A percentile compares a stretch with the other conserved stretches of the same genome.
phyloP scores from a whole-genome alignment of 2,329 filamentous ascomycete species.

The Calonectria honghensis region DNA sequence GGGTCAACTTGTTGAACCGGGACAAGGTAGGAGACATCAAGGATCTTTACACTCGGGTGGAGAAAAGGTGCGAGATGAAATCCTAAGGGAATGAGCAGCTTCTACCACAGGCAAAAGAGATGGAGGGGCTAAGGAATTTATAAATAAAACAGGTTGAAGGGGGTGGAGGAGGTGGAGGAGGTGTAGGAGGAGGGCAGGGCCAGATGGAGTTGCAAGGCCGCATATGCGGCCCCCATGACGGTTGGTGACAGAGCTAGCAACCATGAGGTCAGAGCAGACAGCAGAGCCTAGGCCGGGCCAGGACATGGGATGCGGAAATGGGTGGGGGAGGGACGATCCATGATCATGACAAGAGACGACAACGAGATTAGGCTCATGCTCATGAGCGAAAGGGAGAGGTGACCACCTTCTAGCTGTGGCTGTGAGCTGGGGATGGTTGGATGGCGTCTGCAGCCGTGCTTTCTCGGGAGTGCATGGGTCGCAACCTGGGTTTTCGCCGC shows the following conservation, averaged over 20 bases:
- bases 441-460: slow-evolving; percentile 22
- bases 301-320: slow-evolving; percentile 15
- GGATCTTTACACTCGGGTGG: neutral
- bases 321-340: slow-evolving; percentile 27
- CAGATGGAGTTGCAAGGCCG: slow-evolving; percentile 15
- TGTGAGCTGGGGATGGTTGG: slow-evolving; percentile 17
- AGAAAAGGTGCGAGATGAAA: neutral
- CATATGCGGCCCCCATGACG: slow-evolving; percentile 45
- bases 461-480: slow-evolving; percentile 10
- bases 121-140: slow-evolving; percentile 46
- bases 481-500: neutral
- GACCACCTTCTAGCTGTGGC: slow-evolving; percentile 6
- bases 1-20: slow-evolving; percentile 55
- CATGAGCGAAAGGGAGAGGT: slow-evolving; percentile 12
- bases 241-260: slow-evolving; percentile 42
- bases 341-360: slow-evolving; percentile 12
- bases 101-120: slow-evolving; percentile 4
- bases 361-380: neutral
- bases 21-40: slow-evolving; percentile 55
- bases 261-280: slow-evolving; percentile 40
- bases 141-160: slow-evolving; percentile 31
- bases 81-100: slow-evolving; percentile 8
- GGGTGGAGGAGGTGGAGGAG: neutral
- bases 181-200: slow-evolving; percentile 2
- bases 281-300: slow-evolving; percentile 24